A percentile compares a stretch with the other conserved stretches of the same genome.
Evolutionary conservation across 148 eudicot species (phyloP).

Genomic region (Spergularia marina): DNA sequence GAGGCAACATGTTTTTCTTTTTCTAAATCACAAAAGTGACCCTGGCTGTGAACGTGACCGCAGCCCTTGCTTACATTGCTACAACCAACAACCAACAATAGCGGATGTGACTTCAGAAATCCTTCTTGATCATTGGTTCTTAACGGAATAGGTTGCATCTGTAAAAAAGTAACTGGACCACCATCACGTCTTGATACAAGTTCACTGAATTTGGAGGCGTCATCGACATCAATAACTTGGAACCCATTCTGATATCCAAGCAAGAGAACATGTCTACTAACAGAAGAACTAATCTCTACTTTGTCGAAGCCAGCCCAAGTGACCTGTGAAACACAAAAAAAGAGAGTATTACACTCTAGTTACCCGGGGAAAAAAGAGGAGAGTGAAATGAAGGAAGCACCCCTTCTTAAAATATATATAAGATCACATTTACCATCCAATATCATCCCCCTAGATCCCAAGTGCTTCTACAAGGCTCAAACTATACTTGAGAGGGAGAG

Average conservation of each 20-base stretch:
- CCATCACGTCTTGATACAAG: constrained; percentile 47
- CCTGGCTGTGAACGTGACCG: constrained; percentile 12
- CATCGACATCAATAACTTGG: constrained; percentile 46
- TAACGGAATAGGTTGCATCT: constrained; percentile 42
- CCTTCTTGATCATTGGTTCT: constrained; percentile 31
- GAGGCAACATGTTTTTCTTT: constrained; percentile 29
- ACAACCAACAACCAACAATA: constrained; percentile 39
- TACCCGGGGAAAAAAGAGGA: no score
- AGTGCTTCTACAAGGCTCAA: no score
- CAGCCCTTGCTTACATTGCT: constrained; percentile 30
- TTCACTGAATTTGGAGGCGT: constrained; percentile 36
- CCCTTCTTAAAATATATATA: neutral
- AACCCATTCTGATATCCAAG: constrained; percentile 46
- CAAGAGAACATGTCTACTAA: constrained; percentile 38
- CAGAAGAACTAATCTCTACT: constrained; percentile 35
- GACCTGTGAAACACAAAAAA: constrained; percentile 27
- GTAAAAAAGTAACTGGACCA: constrained; percentile 39
- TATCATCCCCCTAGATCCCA: no score
- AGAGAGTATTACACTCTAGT: neutral
- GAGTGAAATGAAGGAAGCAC: neutral
- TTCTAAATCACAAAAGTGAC: constrained; percentile 13
- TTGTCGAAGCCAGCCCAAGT: constrained; percentile 53
- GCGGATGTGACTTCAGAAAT: constrained; percentile 34
- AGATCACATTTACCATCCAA: no score
- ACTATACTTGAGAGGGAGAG: no score